phyloP scores from a whole-genome alignment of 1,139 yeast species.

The Torulaspora pretoriensis region DNA sequence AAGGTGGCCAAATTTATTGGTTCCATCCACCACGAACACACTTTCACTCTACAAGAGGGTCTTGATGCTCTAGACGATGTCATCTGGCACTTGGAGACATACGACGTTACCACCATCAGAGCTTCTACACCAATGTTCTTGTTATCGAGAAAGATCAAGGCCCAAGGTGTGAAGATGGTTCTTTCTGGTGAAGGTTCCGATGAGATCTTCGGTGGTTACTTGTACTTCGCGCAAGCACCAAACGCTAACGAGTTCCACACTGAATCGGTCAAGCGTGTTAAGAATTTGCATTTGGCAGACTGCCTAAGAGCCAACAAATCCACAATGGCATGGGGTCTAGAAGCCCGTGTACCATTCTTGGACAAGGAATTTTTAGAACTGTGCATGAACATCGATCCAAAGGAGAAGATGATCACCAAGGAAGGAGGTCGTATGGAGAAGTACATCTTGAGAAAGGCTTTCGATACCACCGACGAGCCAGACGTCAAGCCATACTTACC shows the following conservation, averaged over 20 bases:
- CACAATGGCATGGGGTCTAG: slow-evolving; percentile 99
- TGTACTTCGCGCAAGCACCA: slow-evolving; percentile 97
- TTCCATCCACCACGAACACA: slow-evolving; percentile 95
- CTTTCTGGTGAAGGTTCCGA: slow-evolving; percentile 98
- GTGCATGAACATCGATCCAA: slow-evolving; percentile 91
- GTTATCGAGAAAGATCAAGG: slow-evolving; percentile 92
- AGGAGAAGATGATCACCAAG: slow-evolving; percentile 76
- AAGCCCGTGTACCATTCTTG: slow-evolving; percentile 98
- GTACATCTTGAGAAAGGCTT: slow-evolving; percentile 93
- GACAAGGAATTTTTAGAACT: slow-evolving; percentile 89
- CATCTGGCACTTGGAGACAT: slow-evolving; percentile 92
- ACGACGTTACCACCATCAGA: slow-evolving; percentile 96
- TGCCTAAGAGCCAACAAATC: slow-evolving; percentile 98
- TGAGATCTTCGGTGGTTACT: slow-evolving; percentile 97
- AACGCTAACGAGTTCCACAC: slow-evolving; percentile 85
- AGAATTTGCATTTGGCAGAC: slow-evolving; percentile 95
- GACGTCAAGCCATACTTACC: slow-evolving; percentile 80
- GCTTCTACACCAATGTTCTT: slow-evolving; percentile 99
- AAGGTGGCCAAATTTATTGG: slow-evolving; percentile 95
- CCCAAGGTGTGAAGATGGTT: slow-evolving; percentile 99
- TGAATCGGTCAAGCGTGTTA: slow-evolving; percentile 92
- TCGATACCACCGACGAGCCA: slow-evolving; percentile 78
- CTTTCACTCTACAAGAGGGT: slow-evolving; percentile 94
- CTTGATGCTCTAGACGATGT: slow-evolving; percentile 93
- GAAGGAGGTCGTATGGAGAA: slow-evolving; percentile 78